phyloP scores from a whole-genome alignment of 345 rosid genomes.

The Gossypium thurberi region DNA sequence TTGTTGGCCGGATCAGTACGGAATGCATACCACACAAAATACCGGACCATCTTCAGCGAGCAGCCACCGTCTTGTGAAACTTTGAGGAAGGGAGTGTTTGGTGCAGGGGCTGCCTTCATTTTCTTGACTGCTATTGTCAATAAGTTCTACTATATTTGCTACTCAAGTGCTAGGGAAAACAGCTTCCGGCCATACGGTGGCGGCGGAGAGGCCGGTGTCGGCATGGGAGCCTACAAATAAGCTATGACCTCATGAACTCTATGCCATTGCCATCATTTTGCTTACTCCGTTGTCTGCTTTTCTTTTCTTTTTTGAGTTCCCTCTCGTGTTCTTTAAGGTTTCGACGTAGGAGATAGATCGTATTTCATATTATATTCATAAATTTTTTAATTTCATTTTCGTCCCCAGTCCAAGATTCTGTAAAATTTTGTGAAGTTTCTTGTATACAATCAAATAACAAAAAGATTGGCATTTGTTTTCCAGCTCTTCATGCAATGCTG shows the following conservation, averaged over 20 bases:
- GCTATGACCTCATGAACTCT: conserved; percentile 10
- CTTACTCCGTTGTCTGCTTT: background rate
- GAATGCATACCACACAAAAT: conserved; percentile 88
- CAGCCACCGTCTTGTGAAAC: conserved; percentile 71
- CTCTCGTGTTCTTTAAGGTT: conserved; percentile 12
- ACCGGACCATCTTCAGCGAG: conserved; percentile 56
- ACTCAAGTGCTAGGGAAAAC: conserved; percentile 52
- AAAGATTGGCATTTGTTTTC: conserved; percentile 13
- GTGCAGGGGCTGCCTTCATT: conserved; percentile 86
- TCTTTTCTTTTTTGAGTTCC: background rate
- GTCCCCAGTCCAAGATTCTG: background rate
- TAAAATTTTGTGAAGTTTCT: conserved; percentile 13
- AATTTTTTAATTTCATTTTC: background rate
- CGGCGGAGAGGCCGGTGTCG: conserved; percentile 41
- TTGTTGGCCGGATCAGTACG: conserved; percentile 80
- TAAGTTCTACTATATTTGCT: conserved; percentile 63
- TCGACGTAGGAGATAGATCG: conserved; percentile 11
- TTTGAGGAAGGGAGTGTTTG: conserved; percentile 83
- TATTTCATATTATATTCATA: conserved; percentile 2
- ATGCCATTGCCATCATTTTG: background rate
- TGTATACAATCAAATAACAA: conserved; percentile 13
- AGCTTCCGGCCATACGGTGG: conserved; percentile 45
- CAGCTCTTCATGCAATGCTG: background rate
- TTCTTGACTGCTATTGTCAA: conserved; percentile 71
- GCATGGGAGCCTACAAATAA: conserved; percentile 60